Evolutionary conservation across 169 alveolate genomes (phyloP).

Genomic region (Prorocentrum cordatum): DNA sequence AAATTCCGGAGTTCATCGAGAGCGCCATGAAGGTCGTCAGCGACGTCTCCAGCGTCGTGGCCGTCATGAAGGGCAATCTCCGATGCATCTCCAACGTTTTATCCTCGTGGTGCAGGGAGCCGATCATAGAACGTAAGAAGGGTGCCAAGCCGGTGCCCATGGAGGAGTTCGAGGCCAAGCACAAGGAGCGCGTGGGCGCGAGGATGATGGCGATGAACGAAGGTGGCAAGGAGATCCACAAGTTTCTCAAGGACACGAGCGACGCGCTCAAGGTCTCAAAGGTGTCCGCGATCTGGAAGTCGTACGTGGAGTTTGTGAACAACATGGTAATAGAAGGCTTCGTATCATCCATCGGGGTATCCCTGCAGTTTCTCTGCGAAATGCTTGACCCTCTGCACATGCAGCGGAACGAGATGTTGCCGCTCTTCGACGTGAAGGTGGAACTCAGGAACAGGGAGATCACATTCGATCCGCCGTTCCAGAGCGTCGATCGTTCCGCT

Average conservation of each 20-base stretch:
- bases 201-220: conserved; percentile 79
- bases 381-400: conserved; percentile 79
- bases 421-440: conserved; percentile 85
- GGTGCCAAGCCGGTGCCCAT: conserved; percentile 81
- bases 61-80: conserved; percentile 71
- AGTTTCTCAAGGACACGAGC: conserved; percentile 81
- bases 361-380: conserved; percentile 81
- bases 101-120: conserved; percentile 69
- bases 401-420: conserved; percentile 79
- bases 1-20: conserved; percentile 83
- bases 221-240: conserved; percentile 84
- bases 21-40: conserved; percentile 62
- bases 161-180: conserved; percentile 78
- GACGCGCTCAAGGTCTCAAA: conserved; percentile 84
- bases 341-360: conserved; percentile 78
- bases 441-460: conserved; percentile 75
- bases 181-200: conserved; percentile 75
- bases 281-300: conserved; percentile 84
- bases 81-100: conserved; percentile 56
- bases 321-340: conserved; percentile 84
- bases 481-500: conserved; percentile 54
- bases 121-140: conserved; percentile 84
- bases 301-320: conserved; percentile 83
- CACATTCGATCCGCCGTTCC: conserved; percentile 68
- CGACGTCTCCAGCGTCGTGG: conserved; percentile 63